Base-by-base conservation (phyloP, 2,329 filamentous ascomycete species). In the Byssochlamys sp. region DNA sequence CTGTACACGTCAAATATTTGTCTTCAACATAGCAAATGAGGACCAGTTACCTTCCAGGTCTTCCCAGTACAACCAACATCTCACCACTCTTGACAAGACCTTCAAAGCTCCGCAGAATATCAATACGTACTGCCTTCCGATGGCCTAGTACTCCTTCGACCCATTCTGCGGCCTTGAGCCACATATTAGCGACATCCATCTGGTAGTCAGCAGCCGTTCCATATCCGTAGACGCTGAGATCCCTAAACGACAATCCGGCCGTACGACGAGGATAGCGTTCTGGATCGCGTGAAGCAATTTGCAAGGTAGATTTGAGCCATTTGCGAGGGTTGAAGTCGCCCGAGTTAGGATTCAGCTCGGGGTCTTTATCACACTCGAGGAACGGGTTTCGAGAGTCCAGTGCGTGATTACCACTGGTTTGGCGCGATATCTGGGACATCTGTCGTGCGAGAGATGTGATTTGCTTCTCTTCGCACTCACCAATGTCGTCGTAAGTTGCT, bases 161-260 rank as follows among this genome's bases (percentile, higher is more conserved):
- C 57, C 70, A 64, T 0, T 68, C 67, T 5, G 61, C 61, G 12
- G 66, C 70, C 55, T 75, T 72, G 11, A 76, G 62, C 65, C 70
- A 73, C 28, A 76, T 65, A 58, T 79, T 74, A 24, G 39, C 39
- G 1, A 45, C 39, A 3, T 45, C 19, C 72, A 84, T 85, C 67
- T 90, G 87, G 70, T 86, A 89, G 68, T 89, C 86, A 0, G 85
- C 88, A 0, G 82, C 77, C 48, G 80, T 81, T 51, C 86, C 86
- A 64, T 80, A 89, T 48, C 86, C 86, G 66, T 84, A 83, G 4
- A 88, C 84, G 59, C 82, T 88, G 57, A 90, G 75, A 66, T 88
- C 80, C 69, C 83, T 81, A 74, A 86, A 89, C 54, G 80, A 78
- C 51, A 90, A 78, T 52, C 87, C 86, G 0, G 83, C 80, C 12